These are phyloP conservation scores for Vitellaria paradoxa DNA, from an alignment of 179 eudicot species.

Conservation along the genomic window DNA sequence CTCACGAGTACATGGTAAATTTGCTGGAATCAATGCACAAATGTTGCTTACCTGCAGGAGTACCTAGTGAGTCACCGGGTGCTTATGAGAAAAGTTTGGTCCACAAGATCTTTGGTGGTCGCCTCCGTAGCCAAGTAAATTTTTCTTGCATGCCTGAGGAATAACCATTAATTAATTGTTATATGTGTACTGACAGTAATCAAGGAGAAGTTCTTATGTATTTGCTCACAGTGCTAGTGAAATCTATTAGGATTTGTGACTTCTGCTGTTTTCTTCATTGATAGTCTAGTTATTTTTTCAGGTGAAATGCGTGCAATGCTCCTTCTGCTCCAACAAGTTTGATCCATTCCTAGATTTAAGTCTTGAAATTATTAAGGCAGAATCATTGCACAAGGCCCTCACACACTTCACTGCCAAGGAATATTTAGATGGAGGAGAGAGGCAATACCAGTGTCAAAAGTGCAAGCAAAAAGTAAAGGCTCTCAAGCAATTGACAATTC, in stretches of 20 bases:
- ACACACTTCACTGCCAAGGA: constrained; percentile 77
- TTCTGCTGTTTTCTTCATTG: not conserved
- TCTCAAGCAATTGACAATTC: constrained; percentile 77
- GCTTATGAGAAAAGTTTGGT: constrained; percentile 96
- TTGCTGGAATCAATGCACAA: constrained; percentile 94
- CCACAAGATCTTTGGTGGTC: constrained; percentile 95
- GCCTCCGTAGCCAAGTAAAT: constrained; percentile 85
- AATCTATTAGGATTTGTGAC: not conserved
- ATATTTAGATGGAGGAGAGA: constrained; percentile 89
- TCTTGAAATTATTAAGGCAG: constrained; percentile 88
- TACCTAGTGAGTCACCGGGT: constrained; percentile 84
- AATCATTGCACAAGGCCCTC: constrained; percentile 75
- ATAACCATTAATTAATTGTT: not conserved
- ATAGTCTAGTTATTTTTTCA: constrained; percentile 24
- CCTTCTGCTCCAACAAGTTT: constrained; percentile 78
- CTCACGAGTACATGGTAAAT: constrained; percentile 98
- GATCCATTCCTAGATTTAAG: constrained; percentile 96
- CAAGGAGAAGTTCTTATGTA: not conserved
- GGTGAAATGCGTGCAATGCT: constrained; percentile 96
- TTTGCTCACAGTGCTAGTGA: not conserved
- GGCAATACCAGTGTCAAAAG: constrained; percentile 77
- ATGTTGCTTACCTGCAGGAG: constrained; percentile 92
- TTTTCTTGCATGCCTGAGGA: constrained; percentile 4
- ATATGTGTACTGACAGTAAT: not conserved
- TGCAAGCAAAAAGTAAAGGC: constrained; percentile 97